Evolutionary conservation across 2,329 filamentous ascomycete species (phyloP).

Genomic region (Trichoderma semiorbis): DNA sequence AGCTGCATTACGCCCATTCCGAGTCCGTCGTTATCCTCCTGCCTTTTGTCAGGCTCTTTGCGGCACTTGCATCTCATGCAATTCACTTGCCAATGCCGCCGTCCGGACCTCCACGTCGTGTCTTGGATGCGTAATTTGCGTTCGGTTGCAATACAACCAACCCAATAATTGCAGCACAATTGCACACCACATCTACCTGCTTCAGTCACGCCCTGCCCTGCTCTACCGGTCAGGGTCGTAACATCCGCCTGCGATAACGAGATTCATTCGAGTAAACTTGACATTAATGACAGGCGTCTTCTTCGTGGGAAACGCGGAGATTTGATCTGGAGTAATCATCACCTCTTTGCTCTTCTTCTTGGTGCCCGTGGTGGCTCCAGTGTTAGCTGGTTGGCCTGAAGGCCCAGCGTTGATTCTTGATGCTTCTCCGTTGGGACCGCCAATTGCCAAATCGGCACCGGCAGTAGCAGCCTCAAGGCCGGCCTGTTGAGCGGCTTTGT

Average conservation of each 20-base stretch:
- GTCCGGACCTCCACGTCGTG: not conserved
- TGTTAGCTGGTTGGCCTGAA: slow-evolving; percentile 28
- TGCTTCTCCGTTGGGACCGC: slow-evolving; percentile 28
- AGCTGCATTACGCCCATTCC: not conserved
- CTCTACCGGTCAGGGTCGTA: slow-evolving; percentile 53
- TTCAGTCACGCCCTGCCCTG: slow-evolving; percentile 12
- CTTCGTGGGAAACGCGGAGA: slow-evolving; percentile 92
- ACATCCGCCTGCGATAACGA: slow-evolving; percentile 80
- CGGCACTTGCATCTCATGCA: not conserved
- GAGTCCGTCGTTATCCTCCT: not conserved
- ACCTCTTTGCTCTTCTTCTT: slow-evolving; percentile 89
- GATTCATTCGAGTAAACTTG: slow-evolving; percentile 90
- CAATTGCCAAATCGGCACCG: slow-evolving; percentile 38
- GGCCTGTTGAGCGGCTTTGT: slow-evolving; percentile 50
- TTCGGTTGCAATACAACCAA: not conserved
- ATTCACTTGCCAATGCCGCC: not conserved
- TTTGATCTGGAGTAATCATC: slow-evolving; percentile 86
- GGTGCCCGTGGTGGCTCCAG: slow-evolving; percentile 30
- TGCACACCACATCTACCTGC: not conserved
- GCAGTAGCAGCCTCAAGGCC: slow-evolving; percentile 42
- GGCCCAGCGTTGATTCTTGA: slow-evolving; percentile 27
- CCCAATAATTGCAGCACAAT: no score
- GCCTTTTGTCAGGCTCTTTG: not conserved
- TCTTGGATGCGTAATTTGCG: not conserved
- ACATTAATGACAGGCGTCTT: slow-evolving; percentile 93